Evolutionary conservation across 2,329 filamentous ascomycete genomes (phyloP).

Genomic region (Talaromyces sp.): DNA sequence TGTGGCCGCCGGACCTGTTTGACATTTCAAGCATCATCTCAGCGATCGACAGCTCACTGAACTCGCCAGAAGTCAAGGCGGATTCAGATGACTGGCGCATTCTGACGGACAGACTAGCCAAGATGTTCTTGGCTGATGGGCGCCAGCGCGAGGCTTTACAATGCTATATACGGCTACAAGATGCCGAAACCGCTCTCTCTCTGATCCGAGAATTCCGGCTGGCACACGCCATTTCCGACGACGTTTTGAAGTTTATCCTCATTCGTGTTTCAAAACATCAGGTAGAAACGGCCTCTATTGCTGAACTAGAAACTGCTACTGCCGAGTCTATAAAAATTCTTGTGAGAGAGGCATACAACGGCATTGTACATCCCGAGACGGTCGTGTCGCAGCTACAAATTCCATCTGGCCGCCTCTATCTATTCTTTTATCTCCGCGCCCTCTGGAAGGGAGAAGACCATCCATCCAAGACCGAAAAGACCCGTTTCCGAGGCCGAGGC

Average conservation of each 20-base stretch:
- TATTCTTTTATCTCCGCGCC: conserved; percentile 86
- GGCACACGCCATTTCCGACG: conserved; percentile 82
- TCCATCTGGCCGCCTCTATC: conserved; percentile 65
- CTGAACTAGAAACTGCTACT: conserved; percentile 74
- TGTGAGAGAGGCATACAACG: conserved; percentile 85
- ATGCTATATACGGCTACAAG: conserved; percentile 85
- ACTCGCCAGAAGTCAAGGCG: conserved; percentile 67
- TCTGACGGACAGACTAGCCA: conserved; percentile 80
- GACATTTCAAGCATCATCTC: conserved; percentile 71
- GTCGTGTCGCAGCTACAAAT: conserved; percentile 74
- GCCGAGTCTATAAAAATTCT: conserved; percentile 80
- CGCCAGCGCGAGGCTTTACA: conserved; percentile 78
- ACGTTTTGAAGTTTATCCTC: conserved; percentile 83
- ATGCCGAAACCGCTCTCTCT: conserved; percentile 82
- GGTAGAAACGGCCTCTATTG: conserved; percentile 58
- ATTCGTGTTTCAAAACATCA: conserved; percentile 75
- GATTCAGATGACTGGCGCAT: conserved; percentile 85
- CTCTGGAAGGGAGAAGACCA: conserved; percentile 76
- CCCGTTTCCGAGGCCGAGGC: conserved; percentile 28
- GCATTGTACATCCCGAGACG: conserved; percentile 70
- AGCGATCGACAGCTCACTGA: conserved; percentile 76
- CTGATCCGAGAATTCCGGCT: conserved; percentile 84
- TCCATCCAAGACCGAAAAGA: conserved; percentile 26
- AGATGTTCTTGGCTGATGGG: conserved; percentile 75
- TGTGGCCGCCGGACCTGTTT: conserved; percentile 81